phyloP scores from a whole-genome alignment of 2,329 filamentous ascomycete genomes.

The Hirsutella rhossiliensis region DNA sequence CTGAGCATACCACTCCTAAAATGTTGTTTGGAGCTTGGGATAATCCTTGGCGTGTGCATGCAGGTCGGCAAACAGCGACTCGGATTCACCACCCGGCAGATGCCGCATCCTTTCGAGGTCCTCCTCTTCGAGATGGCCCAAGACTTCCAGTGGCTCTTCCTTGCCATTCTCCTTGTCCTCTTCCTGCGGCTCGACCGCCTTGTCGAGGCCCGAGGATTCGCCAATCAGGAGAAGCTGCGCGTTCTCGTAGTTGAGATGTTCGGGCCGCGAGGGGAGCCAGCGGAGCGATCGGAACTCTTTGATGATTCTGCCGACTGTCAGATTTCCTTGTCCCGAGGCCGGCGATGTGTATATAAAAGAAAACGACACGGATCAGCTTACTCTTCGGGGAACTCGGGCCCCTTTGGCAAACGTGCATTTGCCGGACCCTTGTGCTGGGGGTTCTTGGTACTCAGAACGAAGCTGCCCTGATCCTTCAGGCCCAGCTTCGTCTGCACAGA shows the following conservation, averaged over 20 bases:
- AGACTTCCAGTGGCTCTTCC: constrained; percentile 53
- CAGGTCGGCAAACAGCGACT: constrained; percentile 13
- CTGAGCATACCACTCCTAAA: constrained; percentile 3
- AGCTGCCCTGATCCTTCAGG: constrained; percentile 44
- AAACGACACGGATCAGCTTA: background rate
- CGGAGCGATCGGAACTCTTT: constrained; percentile 61
- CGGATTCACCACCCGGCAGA: constrained; percentile 31
- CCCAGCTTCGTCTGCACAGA: constrained; percentile 68
- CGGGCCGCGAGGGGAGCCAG: constrained; percentile 63
- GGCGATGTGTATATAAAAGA: constrained; percentile 9
- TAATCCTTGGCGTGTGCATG: constrained; percentile 12
- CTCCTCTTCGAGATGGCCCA: constrained; percentile 66
- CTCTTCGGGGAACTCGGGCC: constrained; percentile 53
- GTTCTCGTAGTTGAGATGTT: constrained; percentile 62
- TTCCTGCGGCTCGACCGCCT: constrained; percentile 44
- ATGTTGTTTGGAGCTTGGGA: constrained; percentile 16
- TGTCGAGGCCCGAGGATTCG: constrained; percentile 1
- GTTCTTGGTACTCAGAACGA: constrained; percentile 61
- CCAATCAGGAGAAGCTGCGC: constrained; percentile 50
- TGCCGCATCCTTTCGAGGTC: constrained; percentile 49
- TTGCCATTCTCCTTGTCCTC: constrained; percentile 48
- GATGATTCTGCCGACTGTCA: constrained; percentile 35
- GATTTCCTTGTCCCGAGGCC: constrained; percentile 9
- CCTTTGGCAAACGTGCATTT: constrained; percentile 48
- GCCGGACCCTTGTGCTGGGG: constrained; percentile 56